Base-by-base conservation (phyloP, 2,329 filamentous ascomycete species). In the Cytospora schulzeri region DNA sequence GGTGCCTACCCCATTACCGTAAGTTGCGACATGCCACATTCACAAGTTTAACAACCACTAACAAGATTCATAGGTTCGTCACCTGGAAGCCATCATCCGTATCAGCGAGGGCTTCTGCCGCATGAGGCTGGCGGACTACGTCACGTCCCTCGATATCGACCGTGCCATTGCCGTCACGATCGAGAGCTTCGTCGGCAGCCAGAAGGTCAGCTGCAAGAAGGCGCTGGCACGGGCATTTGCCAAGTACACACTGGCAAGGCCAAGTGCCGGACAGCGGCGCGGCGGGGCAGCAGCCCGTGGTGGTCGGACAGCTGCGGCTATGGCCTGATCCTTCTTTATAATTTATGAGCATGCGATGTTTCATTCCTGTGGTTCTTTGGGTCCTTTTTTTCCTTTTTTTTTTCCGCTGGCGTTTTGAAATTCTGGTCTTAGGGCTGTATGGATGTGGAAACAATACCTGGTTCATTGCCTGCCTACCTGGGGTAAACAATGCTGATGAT, bases 121-220 rank as follows among this genome's bases (percentile, higher is more conserved):
- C 73, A 99, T 99, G 95, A 90, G 95, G 17, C 83, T 99, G n/a
- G 95, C 91, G 0, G 95, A 99, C 70, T 98, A 97, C 81, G 97
- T 94, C 77, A 90, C 90, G 7, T 80, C 91, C 1, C 86, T 91
- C 66, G 95, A 99, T 74, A 97, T 99, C 71, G 95, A 99, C 77
- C 92, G 95, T 52, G 95, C 95, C 64, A 99, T 99, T 73, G 92
- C 93, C 17, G 95, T 99, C 8, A 96, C 95, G 0, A 92, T 99
- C 2, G 93, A 98, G 70, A 96, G 91, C 63, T 99, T 99, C 73
- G 92, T 99, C 52, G 92, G 91, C 67, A 96, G 91, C 71, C 95
- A 99, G 76, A 99, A 99, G 81, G 88, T 98, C 72, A 96, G 92
- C 80, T 95, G 92, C 80, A 99, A 98, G 85, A 97, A 97, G 83